Percentiles rank a stretch among this genome's conserved stretches.
These are phyloP conservation scores for Penicillium taxi DNA, from an alignment of 495 filamentous ascomycete species.

Conservation along the genomic window DNA sequence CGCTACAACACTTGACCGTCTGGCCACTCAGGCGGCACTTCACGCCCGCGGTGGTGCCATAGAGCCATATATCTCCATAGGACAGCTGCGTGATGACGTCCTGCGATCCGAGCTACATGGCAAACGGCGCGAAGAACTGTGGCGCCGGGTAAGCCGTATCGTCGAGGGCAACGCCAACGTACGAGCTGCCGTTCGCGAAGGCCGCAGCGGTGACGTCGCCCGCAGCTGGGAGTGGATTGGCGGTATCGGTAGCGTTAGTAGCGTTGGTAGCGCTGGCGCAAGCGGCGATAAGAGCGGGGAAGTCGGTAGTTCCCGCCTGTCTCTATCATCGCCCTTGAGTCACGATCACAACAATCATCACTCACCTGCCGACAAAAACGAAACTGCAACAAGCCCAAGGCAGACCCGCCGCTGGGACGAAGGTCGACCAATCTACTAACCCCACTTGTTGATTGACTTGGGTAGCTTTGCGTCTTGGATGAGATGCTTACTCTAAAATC, in stretches of 20 bases:
- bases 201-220: constrained; percentile 74
- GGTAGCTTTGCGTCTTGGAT: constrained; percentile 11
- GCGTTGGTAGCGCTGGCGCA: constrained; percentile 23
- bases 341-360: constrained; percentile 26
- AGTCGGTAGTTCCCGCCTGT: constrained; percentile 40
- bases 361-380: constrained; percentile 17
- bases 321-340: constrained; percentile 18
- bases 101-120: constrained; percentile 73
- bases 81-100: constrained; percentile 86
- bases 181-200: constrained; percentile 73
- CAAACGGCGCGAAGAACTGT: constrained; percentile 63
- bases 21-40: constrained; percentile 72
- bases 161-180: constrained; percentile 94
- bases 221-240: constrained; percentile 97
- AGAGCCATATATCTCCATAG: constrained; percentile 75
- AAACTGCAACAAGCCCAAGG: constrained; percentile 21
- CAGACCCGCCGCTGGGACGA: constrained; percentile 53
- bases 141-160: constrained; percentile 70
- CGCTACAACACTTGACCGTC: constrained; percentile 67
- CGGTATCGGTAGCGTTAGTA: constrained; percentile 38
- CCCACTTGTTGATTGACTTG: background rate
- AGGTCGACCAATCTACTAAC: constrained; percentile 56
- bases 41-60: constrained; percentile 55
- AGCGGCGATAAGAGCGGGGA: constrained; percentile 23
- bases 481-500: constrained; percentile 11